phyloP scores from a whole-genome alignment of 768 basidiomycete genomes.

The Phlebiopsis flavidoalba region DNA sequence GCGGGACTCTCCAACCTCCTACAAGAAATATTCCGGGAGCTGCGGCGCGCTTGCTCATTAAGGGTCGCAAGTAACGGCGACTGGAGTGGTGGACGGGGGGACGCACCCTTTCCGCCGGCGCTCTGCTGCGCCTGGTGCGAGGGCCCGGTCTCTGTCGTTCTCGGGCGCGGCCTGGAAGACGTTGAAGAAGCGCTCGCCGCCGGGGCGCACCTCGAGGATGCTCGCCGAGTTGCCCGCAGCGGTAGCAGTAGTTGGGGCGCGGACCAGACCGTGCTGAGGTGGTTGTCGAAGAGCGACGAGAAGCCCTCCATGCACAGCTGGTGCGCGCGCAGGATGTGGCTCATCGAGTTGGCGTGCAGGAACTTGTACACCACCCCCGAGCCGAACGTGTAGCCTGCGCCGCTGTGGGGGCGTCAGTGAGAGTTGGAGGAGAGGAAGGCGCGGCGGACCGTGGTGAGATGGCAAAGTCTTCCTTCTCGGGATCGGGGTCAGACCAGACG shows the following conservation, averaged over 20 bases:
- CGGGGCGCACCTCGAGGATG: conserved; percentile 92
- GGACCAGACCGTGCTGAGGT: conserved; percentile 96
- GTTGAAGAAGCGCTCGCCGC: conserved; percentile 86
- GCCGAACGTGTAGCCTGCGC: conserved; percentile 98
- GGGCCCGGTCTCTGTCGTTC: conserved; percentile 91
- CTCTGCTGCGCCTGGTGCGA: conserved; percentile 71
- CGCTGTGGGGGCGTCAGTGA: conserved; percentile 41
- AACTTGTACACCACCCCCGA: conserved; percentile 98
- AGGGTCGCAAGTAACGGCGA: conserved; percentile 5
- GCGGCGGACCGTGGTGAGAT: conserved; percentile 93
- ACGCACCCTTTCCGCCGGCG: conserved; percentile 64
- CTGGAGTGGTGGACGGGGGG: background rate
- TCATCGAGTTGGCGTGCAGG: conserved; percentile 92
- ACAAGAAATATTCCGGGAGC: conserved; percentile 81
- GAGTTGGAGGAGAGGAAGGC: background rate
- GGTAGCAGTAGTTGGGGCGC: conserved; percentile 99
- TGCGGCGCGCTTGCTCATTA: conserved; percentile 24
- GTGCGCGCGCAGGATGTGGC: conserved; percentile 95
- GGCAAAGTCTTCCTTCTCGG: conserved; percentile 98
- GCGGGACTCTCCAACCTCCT: conserved; percentile 16
- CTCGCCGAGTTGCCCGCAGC: conserved; percentile 97
- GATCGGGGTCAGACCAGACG: conserved; percentile 99
- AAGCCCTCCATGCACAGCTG: conserved; percentile 99
- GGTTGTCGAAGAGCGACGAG: conserved; percentile 93
- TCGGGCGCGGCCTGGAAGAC: conserved; percentile 99